Conservation (phyloP, 2,329 filamentous ascomycete species). For the Fusarium vanettenii region DNA sequence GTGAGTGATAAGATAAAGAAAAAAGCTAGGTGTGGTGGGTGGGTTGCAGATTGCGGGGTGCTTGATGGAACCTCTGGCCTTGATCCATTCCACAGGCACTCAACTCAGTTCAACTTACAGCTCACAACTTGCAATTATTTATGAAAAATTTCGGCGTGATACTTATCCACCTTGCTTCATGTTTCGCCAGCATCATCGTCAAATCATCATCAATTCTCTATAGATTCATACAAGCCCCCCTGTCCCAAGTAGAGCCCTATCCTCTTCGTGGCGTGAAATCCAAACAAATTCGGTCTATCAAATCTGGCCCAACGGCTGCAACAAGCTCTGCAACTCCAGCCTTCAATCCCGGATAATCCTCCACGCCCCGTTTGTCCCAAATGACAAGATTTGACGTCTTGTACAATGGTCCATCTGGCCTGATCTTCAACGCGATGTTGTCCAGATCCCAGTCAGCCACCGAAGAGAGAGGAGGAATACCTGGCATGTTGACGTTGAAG, state of each 20-base stretch:
- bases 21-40: constrained; percentile 30
- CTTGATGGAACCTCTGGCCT: background rate
- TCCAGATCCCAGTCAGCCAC: constrained; percentile 69
- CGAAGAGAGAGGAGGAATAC: constrained; percentile 67
- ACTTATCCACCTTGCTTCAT: background rate
- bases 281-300: constrained; percentile 68
- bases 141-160: background rate
- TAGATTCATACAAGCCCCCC: background rate
- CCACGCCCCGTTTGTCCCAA: constrained; percentile 68
- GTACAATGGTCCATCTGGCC: constrained; percentile 52
- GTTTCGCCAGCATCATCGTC: background rate
- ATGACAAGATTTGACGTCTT: constrained; percentile 63
- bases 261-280: constrained; percentile 56
- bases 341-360: constrained; percentile 65
- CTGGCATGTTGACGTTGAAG: constrained; percentile 74
- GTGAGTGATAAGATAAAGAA: constrained; percentile 49
- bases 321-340: constrained; percentile 74
- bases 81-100: background rate
- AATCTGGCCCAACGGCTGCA: constrained; percentile 71
- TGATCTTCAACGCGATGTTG: constrained; percentile 65
- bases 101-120: background rate
- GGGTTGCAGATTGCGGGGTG: constrained; percentile 35
- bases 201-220: background rate
- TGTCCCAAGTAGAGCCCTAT: background rate
- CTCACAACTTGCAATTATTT: background rate